Percentiles rank a stretch among this genome's conserved stretches.
These are phyloP conservation scores for Chytriomyces hyalinus DNA, from an alignment of 192 early-diverging fungal species.

Conservation along the genomic window DNA sequence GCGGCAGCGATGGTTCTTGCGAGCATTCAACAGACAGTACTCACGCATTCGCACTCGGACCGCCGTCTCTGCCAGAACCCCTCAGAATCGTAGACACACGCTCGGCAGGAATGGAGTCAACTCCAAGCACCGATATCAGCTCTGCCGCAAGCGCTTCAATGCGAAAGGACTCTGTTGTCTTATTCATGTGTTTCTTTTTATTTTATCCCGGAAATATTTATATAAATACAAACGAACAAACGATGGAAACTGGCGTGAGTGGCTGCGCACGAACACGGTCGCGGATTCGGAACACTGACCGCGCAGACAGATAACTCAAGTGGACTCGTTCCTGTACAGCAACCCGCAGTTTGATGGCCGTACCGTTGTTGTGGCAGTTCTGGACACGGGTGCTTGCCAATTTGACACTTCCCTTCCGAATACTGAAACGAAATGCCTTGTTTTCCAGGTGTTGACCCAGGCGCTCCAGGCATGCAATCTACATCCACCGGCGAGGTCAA, in stretches of 20 bases:
- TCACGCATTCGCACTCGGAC: neutral
- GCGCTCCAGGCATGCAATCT: conserved; percentile 81
- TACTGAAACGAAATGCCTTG: too few species aligned
- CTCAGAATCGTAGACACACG: neutral
- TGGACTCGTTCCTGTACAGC: conserved; percentile 77
- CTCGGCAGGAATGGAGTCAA: neutral
- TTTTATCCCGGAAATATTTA: too few species aligned
- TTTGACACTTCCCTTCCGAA: too few species aligned
- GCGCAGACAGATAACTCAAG: conserved; percentile 74
- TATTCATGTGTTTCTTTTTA: too few species aligned
- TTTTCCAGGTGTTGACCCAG: conserved; percentile 74
- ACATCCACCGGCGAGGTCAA: conserved; percentile 91
- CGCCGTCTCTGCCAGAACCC: neutral
- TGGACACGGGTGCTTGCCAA: conserved; percentile 73
- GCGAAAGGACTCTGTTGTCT: conserved; percentile 1
- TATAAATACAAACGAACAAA: neutral
- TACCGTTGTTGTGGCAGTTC: conserved; percentile 83
- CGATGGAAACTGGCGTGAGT: neutral
- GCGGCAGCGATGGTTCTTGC: neutral
- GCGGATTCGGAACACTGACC: neutral
- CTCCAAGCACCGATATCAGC: conserved; percentile 24
- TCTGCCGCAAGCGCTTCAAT: conserved; percentile 20
- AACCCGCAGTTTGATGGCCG: conserved; percentile 87
- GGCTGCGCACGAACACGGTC: neutral
- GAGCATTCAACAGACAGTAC: neutral